Conservation (phyloP, 2,329 filamentous ascomycete genomes). For the Diplodia scrobiculata region DNA sequence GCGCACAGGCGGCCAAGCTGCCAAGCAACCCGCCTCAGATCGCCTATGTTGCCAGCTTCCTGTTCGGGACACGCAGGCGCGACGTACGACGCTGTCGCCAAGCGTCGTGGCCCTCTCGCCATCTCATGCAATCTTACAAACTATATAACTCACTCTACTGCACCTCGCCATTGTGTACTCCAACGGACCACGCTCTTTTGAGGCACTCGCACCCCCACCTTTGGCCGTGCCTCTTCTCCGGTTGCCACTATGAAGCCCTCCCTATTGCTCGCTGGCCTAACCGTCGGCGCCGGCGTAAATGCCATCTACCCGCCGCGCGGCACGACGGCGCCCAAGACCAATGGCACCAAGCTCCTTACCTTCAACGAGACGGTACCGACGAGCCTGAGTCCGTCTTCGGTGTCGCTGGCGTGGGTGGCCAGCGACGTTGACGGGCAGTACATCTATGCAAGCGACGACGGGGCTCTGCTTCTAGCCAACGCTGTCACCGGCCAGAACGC, state of each 20-base stretch:
- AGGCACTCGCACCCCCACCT: background rate
- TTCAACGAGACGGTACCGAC: conserved; percentile 55
- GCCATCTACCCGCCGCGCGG: conserved; percentile 56
- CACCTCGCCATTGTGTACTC: background rate
- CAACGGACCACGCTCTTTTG: background rate
- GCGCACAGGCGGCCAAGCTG: conserved; percentile 13
- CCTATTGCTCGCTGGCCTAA: conserved; percentile 34
- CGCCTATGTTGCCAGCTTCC: conserved; percentile 9
- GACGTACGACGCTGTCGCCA: conserved; percentile 11
- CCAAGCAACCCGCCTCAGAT: conserved; percentile 15
- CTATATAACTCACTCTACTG: conserved; percentile 1
- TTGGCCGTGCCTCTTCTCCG: background rate
- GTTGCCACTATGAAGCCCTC: background rate
- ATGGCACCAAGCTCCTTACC: conserved; percentile 59
- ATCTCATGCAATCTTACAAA: background rate
- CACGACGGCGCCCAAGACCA: conserved; percentile 59
- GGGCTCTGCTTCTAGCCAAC: conserved; percentile 60
- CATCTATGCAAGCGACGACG: conserved; percentile 55
- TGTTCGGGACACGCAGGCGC: background rate
- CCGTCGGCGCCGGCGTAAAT: conserved; percentile 35
- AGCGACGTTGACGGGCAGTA: conserved; percentile 64
- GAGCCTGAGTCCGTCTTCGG: conserved; percentile 52
- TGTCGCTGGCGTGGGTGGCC: conserved; percentile 56
- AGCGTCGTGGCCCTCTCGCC: background rate
- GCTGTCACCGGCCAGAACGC: conserved; percentile 60